These are phyloP conservation scores for Dendrocalamus sinicus DNA, from an alignment of 176 grass and related monocot genomes.

Conservation along the genomic window DNA sequence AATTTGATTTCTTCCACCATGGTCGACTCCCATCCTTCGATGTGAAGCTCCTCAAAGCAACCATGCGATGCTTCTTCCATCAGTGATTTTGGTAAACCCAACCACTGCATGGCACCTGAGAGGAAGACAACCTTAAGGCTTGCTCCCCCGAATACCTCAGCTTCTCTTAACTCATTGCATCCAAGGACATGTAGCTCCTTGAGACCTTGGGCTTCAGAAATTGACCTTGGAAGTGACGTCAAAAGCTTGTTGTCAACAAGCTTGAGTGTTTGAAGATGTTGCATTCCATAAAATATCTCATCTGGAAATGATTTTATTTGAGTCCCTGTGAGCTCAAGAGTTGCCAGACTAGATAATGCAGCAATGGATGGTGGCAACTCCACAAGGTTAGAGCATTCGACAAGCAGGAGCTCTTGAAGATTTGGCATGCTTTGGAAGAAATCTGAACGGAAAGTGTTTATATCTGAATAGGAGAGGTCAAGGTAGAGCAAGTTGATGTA, in stretches of 20 bases:
- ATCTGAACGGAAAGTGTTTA: neutral
- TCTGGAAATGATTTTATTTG: neutral
- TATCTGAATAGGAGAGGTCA: neutral
- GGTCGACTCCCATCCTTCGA: neutral
- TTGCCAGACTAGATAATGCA: neutral
- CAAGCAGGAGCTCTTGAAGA: neutral
- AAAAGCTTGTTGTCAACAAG: neutral
- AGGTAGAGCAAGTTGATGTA: neutral
- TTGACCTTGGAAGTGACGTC: accelerated
- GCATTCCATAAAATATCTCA: neutral
- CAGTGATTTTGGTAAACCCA: too few species aligned
- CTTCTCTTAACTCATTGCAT: too few species aligned
- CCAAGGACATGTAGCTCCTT: too few species aligned
- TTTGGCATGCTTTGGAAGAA: neutral
- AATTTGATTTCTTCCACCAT: neutral
- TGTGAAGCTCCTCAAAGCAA: neutral
- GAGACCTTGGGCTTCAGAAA: neutral
- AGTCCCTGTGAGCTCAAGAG: neutral
- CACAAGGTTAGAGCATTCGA: slow-evolving; percentile 2
- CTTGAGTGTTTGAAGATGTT: neutral
- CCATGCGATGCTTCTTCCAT: too few species aligned
- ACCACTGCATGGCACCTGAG: too few species aligned
- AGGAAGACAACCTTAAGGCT: too few species aligned
- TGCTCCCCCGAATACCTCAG: too few species aligned
- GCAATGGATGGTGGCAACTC: neutral